These are phyloP conservation scores for Mycena polygramma DNA, from an alignment of 768 basidiomycete genomes.

Conservation along the genomic window DNA sequence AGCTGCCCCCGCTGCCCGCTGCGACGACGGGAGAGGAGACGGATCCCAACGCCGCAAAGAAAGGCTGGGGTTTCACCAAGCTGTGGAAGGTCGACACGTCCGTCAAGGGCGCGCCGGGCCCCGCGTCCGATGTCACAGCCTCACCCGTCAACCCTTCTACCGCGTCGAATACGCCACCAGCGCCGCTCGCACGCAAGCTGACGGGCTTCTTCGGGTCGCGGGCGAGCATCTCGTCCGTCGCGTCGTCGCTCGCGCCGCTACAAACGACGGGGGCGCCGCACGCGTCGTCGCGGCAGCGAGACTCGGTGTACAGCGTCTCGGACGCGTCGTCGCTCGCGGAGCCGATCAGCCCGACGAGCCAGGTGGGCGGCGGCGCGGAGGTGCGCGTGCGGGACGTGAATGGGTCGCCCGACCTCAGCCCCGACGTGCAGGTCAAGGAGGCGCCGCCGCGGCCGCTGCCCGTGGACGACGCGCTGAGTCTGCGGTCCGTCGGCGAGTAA, in stretches of 20 bases:
- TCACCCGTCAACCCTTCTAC: constrained; percentile 45
- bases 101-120: constrained; percentile 42
- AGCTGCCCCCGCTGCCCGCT: constrained; percentile 58
- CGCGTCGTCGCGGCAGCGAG: constrained; percentile 47
- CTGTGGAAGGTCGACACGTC: constrained; percentile 67
- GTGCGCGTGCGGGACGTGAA: constrained; percentile 47
- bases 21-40: constrained; percentile 53
- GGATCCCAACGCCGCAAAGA: constrained; percentile 43
- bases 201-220: constrained; percentile 79
- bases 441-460: not conserved
- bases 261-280: constrained; percentile 46
- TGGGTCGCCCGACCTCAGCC: constrained; percentile 43
- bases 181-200: constrained; percentile 73
- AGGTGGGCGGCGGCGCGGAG: constrained; percentile 47
- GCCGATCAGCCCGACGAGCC: constrained; percentile 67
- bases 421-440: constrained; percentile 13
- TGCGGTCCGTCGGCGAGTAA: constrained; percentile 21
- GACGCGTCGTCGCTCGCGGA: constrained; percentile 71
- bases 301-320: constrained; percentile 65
- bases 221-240: constrained; percentile 58
- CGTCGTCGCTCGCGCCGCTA: constrained; percentile 44
- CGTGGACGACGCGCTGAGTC: constrained; percentile 18
- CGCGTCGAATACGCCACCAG: constrained; percentile 42
- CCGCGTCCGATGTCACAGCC: constrained; percentile 46
- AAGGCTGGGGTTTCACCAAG: constrained; percentile 69